Evolutionary conservation across 345 rosid species (phyloP), one percentile per base, ranked within the genome.

Genomic region (Clarkia xantiana): DNA sequence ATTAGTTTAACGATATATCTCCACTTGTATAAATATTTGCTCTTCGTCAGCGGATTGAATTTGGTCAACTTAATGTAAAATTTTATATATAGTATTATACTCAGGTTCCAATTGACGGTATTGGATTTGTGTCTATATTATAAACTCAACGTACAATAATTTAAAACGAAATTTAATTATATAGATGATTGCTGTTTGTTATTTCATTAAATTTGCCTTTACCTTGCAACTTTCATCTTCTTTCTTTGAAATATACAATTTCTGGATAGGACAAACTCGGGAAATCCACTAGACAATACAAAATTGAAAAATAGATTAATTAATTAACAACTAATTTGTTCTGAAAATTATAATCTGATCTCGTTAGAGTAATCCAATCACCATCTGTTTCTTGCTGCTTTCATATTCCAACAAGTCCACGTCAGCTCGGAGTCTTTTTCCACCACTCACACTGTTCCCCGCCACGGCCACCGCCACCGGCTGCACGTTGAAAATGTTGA

Each of bases 351-450:
- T 23, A 45, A 41, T 18, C 6, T 15, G 15, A 42, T 9, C 36
- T 29, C 1, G 38, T 51, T 52, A 13, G 29, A 41, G 9, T 18
- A 59, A 55, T 50, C 73, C 78, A 15, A 79, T 63, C 1, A 78
- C 62, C 69, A 80, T 70, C 62, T 78, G 94, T 62, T 82, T 86
- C 79, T 82, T 91, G 51, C 68, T 61, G 57, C 73, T 84, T 56
- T 82, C 75, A n/a, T 81, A 50, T 34, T 54, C 50, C 13, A 76
- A 54, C 53, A 78, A 53, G 52, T 78, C 53, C 59, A 74, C 86
- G 67, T 61, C 55, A 44, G 75, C 96, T 42, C 80, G 73, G 11
- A 56, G 44, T 63, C 94, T 79, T 69, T 83, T 84, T 42, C 77
- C 76, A 49, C 67, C 61, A 22, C 71, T 65, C 14, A 71, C 73